phyloP scores from a whole-genome alignment of 1,139 yeast genomes.

The Magnusiomyces paraingens region DNA sequence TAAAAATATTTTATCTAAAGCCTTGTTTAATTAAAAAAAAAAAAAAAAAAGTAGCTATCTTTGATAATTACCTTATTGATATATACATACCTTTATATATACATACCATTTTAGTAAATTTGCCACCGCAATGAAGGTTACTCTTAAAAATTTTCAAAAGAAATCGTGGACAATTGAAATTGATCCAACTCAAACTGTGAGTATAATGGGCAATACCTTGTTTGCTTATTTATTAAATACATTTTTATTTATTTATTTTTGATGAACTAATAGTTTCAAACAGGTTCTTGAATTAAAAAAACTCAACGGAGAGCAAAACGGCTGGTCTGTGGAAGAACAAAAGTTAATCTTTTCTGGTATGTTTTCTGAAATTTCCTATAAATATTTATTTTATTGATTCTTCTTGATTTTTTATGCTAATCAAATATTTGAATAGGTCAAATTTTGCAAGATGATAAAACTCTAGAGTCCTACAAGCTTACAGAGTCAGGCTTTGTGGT shows the following conservation, averaged over 20 bases:
- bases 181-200: conserved; percentile 60
- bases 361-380: conserved; percentile 15
- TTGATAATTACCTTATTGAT: not conserved
- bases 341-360: conserved; percentile 84
- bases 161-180: conserved; percentile 78
- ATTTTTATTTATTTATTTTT: not conserved
- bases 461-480: conserved; percentile 63
- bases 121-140: conserved; percentile 54
- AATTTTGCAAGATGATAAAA: conserved; percentile 77
- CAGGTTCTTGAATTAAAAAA: conserved; percentile 66
- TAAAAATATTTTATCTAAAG: not conserved
- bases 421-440: conserved; percentile 39
- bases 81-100: no score
- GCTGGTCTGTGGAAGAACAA: conserved; percentile 67
- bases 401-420: not conserved
- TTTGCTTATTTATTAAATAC: not conserved
- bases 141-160: conserved; percentile 88
- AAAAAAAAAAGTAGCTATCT: not conserved
- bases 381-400: not conserved
- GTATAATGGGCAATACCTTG: conserved; percentile 27
- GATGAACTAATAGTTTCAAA: conserved; percentile 1
- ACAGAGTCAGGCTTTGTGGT: conserved; percentile 84
- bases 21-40: not conserved
- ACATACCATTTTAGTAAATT: no score
- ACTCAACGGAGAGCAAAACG: conserved; percentile 60